These are phyloP conservation scores for Annulohypoxylon nitens DNA, from an alignment of 495 filamentous ascomycete species.

Conservation along the genomic window DNA sequence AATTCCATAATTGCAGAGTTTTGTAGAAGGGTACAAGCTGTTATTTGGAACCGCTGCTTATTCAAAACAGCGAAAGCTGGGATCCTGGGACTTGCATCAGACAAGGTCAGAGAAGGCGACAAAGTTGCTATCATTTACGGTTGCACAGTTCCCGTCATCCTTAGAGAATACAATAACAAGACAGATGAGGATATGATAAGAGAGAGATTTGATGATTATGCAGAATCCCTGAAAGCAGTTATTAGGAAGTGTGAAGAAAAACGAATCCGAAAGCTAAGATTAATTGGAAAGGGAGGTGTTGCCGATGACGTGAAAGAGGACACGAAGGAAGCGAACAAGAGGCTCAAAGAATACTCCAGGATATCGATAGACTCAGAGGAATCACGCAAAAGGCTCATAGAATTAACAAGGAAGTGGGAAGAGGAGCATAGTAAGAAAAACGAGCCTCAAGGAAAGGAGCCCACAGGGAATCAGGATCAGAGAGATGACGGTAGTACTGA, in stretches of 20 bases:
- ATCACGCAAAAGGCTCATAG: too few relatives aligned
- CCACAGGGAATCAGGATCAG: too few relatives aligned
- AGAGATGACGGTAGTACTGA: too few relatives aligned
- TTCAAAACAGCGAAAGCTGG: slow-evolving; percentile 49
- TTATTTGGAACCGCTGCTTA: slow-evolving; percentile 55
- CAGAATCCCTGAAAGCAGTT: background rate
- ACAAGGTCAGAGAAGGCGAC: slow-evolving; percentile 45
- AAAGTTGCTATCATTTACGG: slow-evolving; percentile 58
- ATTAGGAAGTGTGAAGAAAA: background rate
- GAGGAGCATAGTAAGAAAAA: background rate
- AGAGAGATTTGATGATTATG: slow-evolving; percentile 16
- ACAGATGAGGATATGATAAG: slow-evolving; percentile 6
- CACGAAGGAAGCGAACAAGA: background rate
- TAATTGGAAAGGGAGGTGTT: background rate
- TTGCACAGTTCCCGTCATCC: slow-evolving; percentile 60
- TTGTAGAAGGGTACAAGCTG: slow-evolving; percentile 56
- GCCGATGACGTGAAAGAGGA: background rate
- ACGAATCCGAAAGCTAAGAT: background rate
- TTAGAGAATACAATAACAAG: slow-evolving; percentile 32
- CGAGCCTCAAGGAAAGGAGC: too few relatives aligned
- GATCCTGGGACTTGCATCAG: slow-evolving; percentile 44
- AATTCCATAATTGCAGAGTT: slow-evolving; percentile 56
- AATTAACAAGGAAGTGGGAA: background rate
- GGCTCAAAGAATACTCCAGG: background rate
- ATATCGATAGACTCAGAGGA: background rate